Base-by-base conservation (phyloP, 1,284 basidiomycete genomes). In the Boletus semigastroideus region DNA sequence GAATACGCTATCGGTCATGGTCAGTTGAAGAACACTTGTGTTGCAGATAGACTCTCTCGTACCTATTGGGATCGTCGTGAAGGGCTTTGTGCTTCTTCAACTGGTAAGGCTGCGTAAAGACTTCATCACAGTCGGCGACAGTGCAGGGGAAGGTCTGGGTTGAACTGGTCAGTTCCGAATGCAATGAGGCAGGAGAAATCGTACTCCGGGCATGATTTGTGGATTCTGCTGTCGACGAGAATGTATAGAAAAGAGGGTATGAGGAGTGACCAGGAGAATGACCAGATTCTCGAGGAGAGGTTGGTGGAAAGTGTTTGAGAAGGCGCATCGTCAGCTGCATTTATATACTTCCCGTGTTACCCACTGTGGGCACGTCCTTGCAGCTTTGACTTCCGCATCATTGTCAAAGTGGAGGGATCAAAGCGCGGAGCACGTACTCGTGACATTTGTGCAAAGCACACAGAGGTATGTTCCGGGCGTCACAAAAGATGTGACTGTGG, bases 51-150 rank as follows among this genome's bases (percentile, higher is more conserved):
- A 8, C 10, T 19, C 0, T 3, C 3, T 44, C 49, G 12, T 36
- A 70, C 68, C 41, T 53, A 7, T 46, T 38, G 0, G 54, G 58
- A 12, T 53, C 3, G 2, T 50, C 50, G 33, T 66, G 65, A 10
- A 44, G 34, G 22, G 25, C 53, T 38, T 17, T 51, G 28, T 70
- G 68, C 33, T 65, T 64, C 17, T 37, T 64, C 30, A 66, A 45
- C 13, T 70, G 54, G n/a, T 44, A 51, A 8, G 46, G 43, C 31
- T 17, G 66, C 13, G 25, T 19, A 14, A 67, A 69, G 37, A 40
- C 42, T 42, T 28, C 30, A 25, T 12, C 36, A 36, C 68, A 67
- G 41, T 46, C 4, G 2, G 17, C 10, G 12, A 38, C 33, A 14
- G 63, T 43, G 20, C 68, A 70, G 4, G 52, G 1, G 41, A 47